Evolutionary conservation across 441 rosid genomes (phyloP).

Genomic region (Melastoma candidum): DNA sequence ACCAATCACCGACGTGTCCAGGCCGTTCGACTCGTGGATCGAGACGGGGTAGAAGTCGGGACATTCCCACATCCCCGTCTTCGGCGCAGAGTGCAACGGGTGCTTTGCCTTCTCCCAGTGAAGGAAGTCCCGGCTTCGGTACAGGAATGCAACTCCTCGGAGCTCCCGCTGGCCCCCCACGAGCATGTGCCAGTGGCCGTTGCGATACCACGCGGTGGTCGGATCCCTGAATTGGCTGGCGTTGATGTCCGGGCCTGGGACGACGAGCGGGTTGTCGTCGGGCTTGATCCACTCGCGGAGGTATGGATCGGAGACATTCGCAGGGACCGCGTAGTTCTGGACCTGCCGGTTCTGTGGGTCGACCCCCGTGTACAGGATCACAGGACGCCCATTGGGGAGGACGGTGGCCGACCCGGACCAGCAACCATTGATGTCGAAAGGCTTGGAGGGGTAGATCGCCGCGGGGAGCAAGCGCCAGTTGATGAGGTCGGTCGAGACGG

Average conservation of each 20-base stretch:
- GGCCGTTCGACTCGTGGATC: constrained; percentile 23
- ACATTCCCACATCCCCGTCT: constrained; percentile 66
- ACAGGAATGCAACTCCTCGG: constrained; percentile 55
- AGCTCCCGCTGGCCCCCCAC: constrained; percentile 44
- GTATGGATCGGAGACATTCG: constrained; percentile 57
- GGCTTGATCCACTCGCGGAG: constrained; percentile 83
- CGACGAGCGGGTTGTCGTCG: constrained; percentile 45
- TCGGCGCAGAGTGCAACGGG: background rate
- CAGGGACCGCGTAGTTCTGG: constrained; percentile 64
- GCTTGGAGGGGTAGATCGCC: constrained; percentile 58
- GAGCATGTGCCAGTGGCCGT: constrained; percentile 48
- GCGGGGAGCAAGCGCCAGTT: constrained; percentile 64
- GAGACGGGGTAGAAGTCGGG: constrained; percentile 74
- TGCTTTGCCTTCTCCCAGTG: constrained; percentile 1
- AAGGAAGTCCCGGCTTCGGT: constrained; percentile 6
- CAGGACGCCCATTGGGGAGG: constrained; percentile 42
- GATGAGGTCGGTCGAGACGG: constrained; percentile 66
- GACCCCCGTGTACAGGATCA: constrained; percentile 66
- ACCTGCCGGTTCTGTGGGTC: constrained; percentile 35
- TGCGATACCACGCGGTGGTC: constrained; percentile 66
- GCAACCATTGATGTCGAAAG: constrained; percentile 60
- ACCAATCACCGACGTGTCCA: constrained; percentile 36
- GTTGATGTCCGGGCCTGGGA: constrained; percentile 38
- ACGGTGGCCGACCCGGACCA: constrained; percentile 92
- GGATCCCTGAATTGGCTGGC: constrained; percentile 83